A percentile compares a stretch with the other conserved stretches of the same genome.
These are phyloP conservation scores for Cyphellophora attinorum DNA, from an alignment of 2,329 filamentous ascomycete species.

Conservation along the genomic window DNA sequence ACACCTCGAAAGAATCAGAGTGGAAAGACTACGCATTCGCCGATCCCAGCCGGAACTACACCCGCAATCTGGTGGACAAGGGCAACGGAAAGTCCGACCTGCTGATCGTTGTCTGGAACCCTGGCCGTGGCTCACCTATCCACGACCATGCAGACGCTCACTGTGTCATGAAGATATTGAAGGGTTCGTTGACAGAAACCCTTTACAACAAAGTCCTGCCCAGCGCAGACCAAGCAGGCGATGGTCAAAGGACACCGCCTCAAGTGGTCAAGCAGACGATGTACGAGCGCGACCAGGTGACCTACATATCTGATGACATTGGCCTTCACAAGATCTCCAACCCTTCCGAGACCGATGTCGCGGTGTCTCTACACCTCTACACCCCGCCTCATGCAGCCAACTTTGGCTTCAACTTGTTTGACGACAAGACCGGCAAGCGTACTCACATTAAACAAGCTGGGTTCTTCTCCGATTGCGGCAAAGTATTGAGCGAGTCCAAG, in stretches of 20 bases:
- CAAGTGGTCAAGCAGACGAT: slow-evolving; percentile 56
- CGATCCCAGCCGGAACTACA: slow-evolving; percentile 65
- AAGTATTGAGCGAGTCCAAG: slow-evolving; percentile 18
- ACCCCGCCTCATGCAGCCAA: slow-evolving; percentile 82
- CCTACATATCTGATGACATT: slow-evolving; percentile 83
- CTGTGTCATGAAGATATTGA: slow-evolving; percentile 84
- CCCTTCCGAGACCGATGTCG: slow-evolving; percentile 53
- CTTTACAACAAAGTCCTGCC: slow-evolving; percentile 71
- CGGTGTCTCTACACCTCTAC: slow-evolving; percentile 79
- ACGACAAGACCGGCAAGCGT: slow-evolving; percentile 63
- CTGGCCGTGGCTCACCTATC: slow-evolving; percentile 71
- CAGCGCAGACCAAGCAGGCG: slow-evolving; percentile 24
- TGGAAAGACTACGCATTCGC: slow-evolving; percentile 69
- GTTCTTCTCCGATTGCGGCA: slow-evolving; percentile 57
- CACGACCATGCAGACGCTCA: slow-evolving; percentile 86
- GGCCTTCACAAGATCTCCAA: slow-evolving; percentile 79
- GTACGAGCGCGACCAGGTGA: slow-evolving; percentile 63
- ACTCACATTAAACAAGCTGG: slow-evolving; percentile 61
- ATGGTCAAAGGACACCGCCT: slow-evolving; percentile 45
- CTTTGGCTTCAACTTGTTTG: slow-evolving; percentile 72
- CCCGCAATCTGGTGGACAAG: slow-evolving; percentile 79
- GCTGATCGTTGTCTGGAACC: slow-evolving; percentile 60
- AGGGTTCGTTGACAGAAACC: slow-evolving; percentile 70
- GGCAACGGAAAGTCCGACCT: slow-evolving; percentile 75
- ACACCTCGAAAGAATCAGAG: slow-evolving; percentile 57